Percentiles rank a stretch among this genome's conserved stretches.
Evolutionary conservation across 306 rosid genomes (phyloP).

Genomic region (Clitoria ternatea): DNA sequence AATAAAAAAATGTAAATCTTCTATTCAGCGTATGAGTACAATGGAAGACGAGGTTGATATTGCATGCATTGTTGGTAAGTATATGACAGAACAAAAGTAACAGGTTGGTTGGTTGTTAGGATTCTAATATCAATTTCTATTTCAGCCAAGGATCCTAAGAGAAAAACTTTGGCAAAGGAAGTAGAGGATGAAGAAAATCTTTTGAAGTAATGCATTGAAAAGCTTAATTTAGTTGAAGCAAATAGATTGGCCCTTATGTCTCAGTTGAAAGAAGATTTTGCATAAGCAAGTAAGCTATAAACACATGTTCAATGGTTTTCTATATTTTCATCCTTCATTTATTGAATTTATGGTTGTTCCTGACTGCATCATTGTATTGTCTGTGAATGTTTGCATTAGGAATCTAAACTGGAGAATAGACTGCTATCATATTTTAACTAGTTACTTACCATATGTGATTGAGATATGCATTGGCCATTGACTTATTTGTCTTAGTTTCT

Average conservation of each 20-base stretch:
- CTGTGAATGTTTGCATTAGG: slow-evolving; percentile 45
- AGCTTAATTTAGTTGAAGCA: slow-evolving; percentile 67
- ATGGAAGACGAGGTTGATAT: slow-evolving; percentile 71
- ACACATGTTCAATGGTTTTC: background rate
- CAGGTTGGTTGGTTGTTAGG: slow-evolving; percentile 22
- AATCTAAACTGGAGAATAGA: slow-evolving; percentile 68
- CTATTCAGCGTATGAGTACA: slow-evolving; percentile 69
- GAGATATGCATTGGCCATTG: slow-evolving; percentile 2
- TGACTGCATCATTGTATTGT: slow-evolving; percentile 1
- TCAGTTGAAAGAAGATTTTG: slow-evolving; percentile 82
- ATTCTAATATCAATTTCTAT: slow-evolving; percentile 38
- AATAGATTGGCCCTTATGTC: slow-evolving; percentile 71
- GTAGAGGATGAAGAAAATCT: slow-evolving; percentile 71
- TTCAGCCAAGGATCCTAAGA: slow-evolving; percentile 84
- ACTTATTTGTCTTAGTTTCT: background rate
- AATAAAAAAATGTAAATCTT: slow-evolving; percentile 74
- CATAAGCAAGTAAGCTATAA: slow-evolving; percentile 61
- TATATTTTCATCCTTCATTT: background rate
- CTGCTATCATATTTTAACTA: background rate
- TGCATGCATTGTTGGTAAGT: slow-evolving; percentile 63
- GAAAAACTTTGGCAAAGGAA: slow-evolving; percentile 63
- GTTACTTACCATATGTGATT: background rate
- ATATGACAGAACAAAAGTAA: background rate
- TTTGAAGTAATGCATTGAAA: slow-evolving; percentile 69
- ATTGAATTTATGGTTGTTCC: slow-evolving; percentile 6